A percentile compares a stretch with the other conserved stretches of the same genome.
These are phyloP conservation scores for Mucor lusitanicus DNA, from an alignment of 371 early-diverging fungal genomes.

Conservation along the genomic window DNA sequence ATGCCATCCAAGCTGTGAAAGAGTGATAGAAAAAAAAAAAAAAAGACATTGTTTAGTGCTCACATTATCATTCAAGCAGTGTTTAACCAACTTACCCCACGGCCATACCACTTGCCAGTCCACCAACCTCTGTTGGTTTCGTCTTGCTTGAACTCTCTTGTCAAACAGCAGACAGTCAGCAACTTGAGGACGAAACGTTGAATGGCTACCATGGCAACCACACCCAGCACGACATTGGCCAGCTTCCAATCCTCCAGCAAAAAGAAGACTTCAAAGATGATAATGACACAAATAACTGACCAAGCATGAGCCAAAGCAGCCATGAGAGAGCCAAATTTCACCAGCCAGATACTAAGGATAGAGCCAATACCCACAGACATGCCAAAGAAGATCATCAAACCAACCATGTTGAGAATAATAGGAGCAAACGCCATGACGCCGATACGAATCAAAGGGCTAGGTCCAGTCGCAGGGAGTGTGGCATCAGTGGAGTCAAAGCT, in stretches of 20 bases:
- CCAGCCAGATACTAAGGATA: slow-evolving; percentile 60
- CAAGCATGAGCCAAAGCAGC: slow-evolving; percentile 72
- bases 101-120: slow-evolving; percentile 87
- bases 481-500: slow-evolving; percentile 43
- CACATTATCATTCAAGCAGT: background rate
- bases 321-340: slow-evolving; percentile 72
- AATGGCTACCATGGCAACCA: slow-evolving; percentile 65
- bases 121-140: slow-evolving; percentile 88
- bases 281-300: slow-evolving; percentile 64
- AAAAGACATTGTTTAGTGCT: background rate
- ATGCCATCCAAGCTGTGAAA: slow-evolving; percentile 48
- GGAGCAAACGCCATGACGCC: slow-evolving; percentile 73
- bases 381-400: slow-evolving; percentile 69
- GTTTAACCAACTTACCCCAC: slow-evolving; percentile 62
- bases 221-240: slow-evolving; percentile 64
- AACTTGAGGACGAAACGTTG: slow-evolving; percentile 74
- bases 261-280: slow-evolving; percentile 68
- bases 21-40: too few relatives aligned
- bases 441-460: slow-evolving; percentile 61
- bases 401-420: slow-evolving; percentile 69
- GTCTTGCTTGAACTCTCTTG: slow-evolving; percentile 83
- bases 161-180: slow-evolving; percentile 69
- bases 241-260: slow-evolving; percentile 68
- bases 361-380: slow-evolving; percentile 74
- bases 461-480: slow-evolving; percentile 41